Evolutionary conservation across 2,329 filamentous ascomycete genomes (phyloP), one percentile per base, ranked within the genome.

Genomic region (Esteya vermicola): DNA sequence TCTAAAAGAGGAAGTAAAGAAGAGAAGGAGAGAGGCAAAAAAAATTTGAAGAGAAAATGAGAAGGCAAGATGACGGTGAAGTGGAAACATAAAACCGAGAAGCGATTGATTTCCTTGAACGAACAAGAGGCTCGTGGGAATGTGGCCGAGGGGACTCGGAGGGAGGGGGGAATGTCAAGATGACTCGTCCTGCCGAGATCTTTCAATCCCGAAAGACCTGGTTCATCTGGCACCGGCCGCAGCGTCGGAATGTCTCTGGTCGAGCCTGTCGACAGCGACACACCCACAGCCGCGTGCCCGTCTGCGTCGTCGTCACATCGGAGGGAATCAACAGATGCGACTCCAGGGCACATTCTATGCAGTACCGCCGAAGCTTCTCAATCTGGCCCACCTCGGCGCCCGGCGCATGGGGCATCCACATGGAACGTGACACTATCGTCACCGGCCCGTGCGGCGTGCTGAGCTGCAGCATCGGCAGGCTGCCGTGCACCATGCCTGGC

Each of bases 301-400:
- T 20, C 12, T 27, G 33, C 4, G 42, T 40, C 19, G 36, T 35
- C 6, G 45, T 40, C 9, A 43, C 21, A 12, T 48, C 46, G 2
- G 44, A 43, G 2, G 44, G 33, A 0, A 33, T n/a, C 10, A 39
- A 25, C 20, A 50, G 43, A 1, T 31, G 27, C 8, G 43, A 32
- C 20, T 42, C 14, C 9, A 50, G 34, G 5, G 45, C 45, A 16
- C 48, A 50, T 10, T 30, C 25, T 4, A 48, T 44, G 42, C 48
- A 50, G 39, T 50, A 50, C 9, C 41, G 36, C 3, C 42, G 45
- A 23, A 50, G 39, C 9, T 33, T 43, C 40, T 49, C 46, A 16
- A 50, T 37, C 32, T 44, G 38, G 35, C 46, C 46, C 1, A 44
- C 40, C 4, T 41, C 38, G 6, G 42, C 47, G 3, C 43, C 47